Evolutionary conservation across 306 rosid species (phyloP), one percentile per base, ranked within the genome.

Genomic region (Fragaria iinumae): DNA sequence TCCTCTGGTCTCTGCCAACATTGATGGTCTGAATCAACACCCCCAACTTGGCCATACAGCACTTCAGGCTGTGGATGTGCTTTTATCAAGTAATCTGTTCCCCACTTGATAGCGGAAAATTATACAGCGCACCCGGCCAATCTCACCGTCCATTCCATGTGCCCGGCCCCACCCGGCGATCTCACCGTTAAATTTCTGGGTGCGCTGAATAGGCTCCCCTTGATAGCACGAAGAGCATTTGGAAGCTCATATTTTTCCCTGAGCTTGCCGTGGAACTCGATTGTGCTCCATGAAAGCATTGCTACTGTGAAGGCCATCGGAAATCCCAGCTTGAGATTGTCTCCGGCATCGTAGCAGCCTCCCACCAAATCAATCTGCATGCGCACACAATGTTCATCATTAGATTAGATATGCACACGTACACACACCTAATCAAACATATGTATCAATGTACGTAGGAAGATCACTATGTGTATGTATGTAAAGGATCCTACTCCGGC

Each of bases 1-100:
- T 92, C 96, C 68, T 92, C 96, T 0, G 96, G 93, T 14, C 97
- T 80, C 48, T 86, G 49, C 97, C 93, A 89, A 16, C 96, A 90
- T 1, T 17, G 4, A 70, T 89, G 97, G 39, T 90, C 96, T 0
- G 87, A 83, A 72, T 76, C 59, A 5, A 84, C 74, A 0, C 85
- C 89, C 0, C 97, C 96, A 18, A 87, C 80, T 80, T 88, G 84
- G 0, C 83, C 90, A 6, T 84, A 90, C 2, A 92, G 81, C 1
- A 81, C 53, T 1, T 88, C 27, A 2, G 87, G 57, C 38, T 79
- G 0, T 3, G 79, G 49, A 62, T 88, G 93, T 0, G 96, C 91
- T 80, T 90, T 88, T 12, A 88, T 76, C 14, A 92, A 27, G 72
- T 92, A 92, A 14, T 88, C 82, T 0, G 93, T 81, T 34, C 97